A percentile compares a stretch with the other conserved stretches of the same genome.
phyloP scores from a whole-genome alignment of 257 asterid species.

The Craterostigma plantagineum region DNA sequence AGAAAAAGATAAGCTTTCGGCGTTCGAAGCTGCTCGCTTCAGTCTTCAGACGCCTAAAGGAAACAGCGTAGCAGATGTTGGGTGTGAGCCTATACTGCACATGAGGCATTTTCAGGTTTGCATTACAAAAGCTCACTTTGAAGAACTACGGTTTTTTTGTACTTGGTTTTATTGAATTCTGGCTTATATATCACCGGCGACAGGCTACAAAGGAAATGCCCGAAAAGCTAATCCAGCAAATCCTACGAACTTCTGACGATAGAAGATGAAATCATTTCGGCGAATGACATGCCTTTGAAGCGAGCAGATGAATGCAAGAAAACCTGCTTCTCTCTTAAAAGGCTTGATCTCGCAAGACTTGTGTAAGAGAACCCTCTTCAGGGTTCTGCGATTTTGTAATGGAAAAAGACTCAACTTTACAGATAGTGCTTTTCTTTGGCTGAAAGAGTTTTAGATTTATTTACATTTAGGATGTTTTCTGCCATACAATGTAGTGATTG shows the following conservation, averaged over 20 bases:
- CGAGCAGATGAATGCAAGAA: too few species aligned
- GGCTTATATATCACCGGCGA: neutral
- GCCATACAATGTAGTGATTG: too few species aligned
- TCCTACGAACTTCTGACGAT: conserved; percentile 22
- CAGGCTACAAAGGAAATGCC: conserved; percentile 75
- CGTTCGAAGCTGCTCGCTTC: conserved; percentile 76
- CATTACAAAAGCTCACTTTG: conserved; percentile 1
- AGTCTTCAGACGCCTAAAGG: conserved; percentile 72
- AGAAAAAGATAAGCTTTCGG: conserved; percentile 26
- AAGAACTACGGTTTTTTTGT: conserved; percentile 1
- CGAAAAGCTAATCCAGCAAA: conserved; percentile 55
- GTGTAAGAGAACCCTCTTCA: too few species aligned
- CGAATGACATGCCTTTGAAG: too few species aligned
- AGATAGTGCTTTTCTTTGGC: too few species aligned
- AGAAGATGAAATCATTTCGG: conserved; percentile 10
- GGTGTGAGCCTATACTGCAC: conserved; percentile 90
- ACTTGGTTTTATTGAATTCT: neutral
- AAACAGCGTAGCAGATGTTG: conserved; percentile 75
- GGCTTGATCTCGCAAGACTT: too few species aligned
- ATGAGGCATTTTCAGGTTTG: conserved; percentile 95
- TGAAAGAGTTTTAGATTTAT: too few species aligned
- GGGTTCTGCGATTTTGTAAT: too few species aligned
- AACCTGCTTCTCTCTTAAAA: too few species aligned
- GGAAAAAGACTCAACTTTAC: too few species aligned
- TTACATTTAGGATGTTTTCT: too few species aligned